Evolutionary conservation across 2,329 filamentous ascomycete species (phyloP).

Genomic region (Fusarium stilboides): DNA sequence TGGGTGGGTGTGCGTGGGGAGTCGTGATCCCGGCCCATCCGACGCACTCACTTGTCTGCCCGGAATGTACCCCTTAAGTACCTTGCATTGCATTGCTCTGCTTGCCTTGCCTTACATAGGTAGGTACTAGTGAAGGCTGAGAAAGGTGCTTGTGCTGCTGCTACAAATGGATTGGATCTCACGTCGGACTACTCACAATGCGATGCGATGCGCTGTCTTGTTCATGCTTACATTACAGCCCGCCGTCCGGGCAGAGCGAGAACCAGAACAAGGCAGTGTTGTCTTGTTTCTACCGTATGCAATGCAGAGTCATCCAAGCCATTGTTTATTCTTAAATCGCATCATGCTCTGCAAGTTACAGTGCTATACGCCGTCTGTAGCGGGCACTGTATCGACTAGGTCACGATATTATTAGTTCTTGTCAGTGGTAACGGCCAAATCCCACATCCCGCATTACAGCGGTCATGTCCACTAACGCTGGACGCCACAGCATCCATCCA

Average conservation of each 20-base stretch:
- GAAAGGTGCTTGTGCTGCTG: neutral
- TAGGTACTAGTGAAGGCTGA: too few species aligned
- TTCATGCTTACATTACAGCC: slow-evolving; percentile 17
- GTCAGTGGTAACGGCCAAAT: slow-evolving; percentile 33
- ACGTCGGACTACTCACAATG: slow-evolving; percentile 13
- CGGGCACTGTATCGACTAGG: slow-evolving; percentile 8
- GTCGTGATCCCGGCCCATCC: slow-evolving; percentile 48
- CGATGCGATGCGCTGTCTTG: slow-evolving; percentile 21
- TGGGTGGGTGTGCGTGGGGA: slow-evolving; percentile 44
- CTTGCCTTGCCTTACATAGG: too few species aligned
- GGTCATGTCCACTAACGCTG: slow-evolving; percentile 22
- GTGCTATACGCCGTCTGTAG: neutral
- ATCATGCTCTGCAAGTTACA: slow-evolving; percentile 6
- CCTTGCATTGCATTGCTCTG: slow-evolving; percentile 1
- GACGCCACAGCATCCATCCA: slow-evolving; percentile 16
- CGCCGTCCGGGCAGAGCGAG: neutral
- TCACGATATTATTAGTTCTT: slow-evolving; percentile 4
- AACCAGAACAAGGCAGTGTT: slow-evolving; percentile 4
- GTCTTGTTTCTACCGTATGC: neutral
- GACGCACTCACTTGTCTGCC: slow-evolving; percentile 36
- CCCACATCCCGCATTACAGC: slow-evolving; percentile 14
- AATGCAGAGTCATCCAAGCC: slow-evolving; percentile 5
- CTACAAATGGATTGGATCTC: slow-evolving; percentile 17
- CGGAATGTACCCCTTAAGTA: slow-evolving; percentile 43
- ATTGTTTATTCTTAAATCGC: slow-evolving; percentile 1